Evolutionary conservation across 441 rosid genomes (phyloP).

Genomic region (Pelargonium australe): DNA sequence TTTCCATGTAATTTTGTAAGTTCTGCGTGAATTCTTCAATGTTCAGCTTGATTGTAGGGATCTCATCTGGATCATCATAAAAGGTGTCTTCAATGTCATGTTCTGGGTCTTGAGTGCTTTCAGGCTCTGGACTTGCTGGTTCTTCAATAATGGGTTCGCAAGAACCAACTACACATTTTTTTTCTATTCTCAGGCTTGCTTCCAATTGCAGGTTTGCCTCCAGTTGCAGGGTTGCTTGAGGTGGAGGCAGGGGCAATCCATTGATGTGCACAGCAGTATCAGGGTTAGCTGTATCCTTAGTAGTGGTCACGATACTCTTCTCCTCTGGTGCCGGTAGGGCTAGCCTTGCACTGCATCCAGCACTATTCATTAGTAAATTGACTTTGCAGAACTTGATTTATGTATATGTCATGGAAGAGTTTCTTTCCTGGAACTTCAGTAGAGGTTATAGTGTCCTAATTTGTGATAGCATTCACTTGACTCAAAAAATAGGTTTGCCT

Average conservation of each 20-base stretch:
- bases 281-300: constrained; percentile 23
- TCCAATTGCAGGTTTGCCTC: constrained; percentile 28
- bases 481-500: not conserved
- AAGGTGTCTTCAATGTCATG: constrained; percentile 66
- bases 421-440: constrained; percentile 10
- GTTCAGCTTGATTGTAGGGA: constrained; percentile 73
- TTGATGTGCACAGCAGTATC: constrained; percentile 33
- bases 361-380: constrained; percentile 16
- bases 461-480: not conserved
- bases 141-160: constrained; percentile 72
- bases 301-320: constrained; percentile 42
- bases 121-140: constrained; percentile 73
- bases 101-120: constrained; percentile 33
- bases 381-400: constrained; percentile 10
- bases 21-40: constrained; percentile 51
- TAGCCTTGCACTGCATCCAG: constrained; percentile 75
- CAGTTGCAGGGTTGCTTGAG: constrained; percentile 30
- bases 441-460: not conserved
- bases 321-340: constrained; percentile 91
- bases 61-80: constrained; percentile 66
- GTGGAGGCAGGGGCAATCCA: constrained; percentile 36
- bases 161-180: constrained; percentile 24
- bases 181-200: not conserved
- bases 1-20: constrained; percentile 57
- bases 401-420: not conserved